phyloP scores from a whole-genome alignment of 768 basidiomycete species.

The Thelephora aurantiotincta region DNA sequence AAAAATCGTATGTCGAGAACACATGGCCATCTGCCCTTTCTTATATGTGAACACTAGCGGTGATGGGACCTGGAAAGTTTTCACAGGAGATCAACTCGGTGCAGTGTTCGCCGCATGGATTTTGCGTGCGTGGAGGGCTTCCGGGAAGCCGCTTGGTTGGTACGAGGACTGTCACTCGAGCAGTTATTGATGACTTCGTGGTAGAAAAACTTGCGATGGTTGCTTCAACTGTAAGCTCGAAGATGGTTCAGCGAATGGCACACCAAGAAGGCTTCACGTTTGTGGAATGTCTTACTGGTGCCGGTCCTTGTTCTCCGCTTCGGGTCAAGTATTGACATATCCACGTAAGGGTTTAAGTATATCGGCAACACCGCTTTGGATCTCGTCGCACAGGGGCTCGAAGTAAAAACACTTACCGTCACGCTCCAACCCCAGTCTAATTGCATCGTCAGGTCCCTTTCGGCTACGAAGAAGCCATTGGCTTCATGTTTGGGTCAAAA shows the following conservation, averaged over 20 bases:
- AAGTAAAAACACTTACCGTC: constrained; percentile 20
- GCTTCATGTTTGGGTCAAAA: constrained; percentile 72
- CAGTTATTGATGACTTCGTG: constrained; percentile 17
- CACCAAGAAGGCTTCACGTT: constrained; percentile 67
- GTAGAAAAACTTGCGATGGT: constrained; percentile 66
- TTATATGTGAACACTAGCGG: not conserved
- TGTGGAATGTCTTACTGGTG: constrained; percentile 75
- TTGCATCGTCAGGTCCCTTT: constrained; percentile 31
- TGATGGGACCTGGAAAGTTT: constrained; percentile 35
- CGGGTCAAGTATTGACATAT: constrained; percentile 3
- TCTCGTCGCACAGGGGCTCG: constrained; percentile 50
- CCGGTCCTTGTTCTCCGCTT: not conserved
- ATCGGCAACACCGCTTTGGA: constrained; percentile 73
- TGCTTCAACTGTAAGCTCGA: constrained; percentile 82
- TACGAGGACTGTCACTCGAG: not conserved
- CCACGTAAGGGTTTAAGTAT: constrained; percentile 66
- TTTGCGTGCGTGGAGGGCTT: constrained; percentile 28
- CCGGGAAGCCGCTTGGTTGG: constrained; percentile 30
- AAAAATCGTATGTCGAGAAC: constrained; percentile 33
- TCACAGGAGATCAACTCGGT: constrained; percentile 82
- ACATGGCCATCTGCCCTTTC: not conserved
- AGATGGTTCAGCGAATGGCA: constrained; percentile 77
- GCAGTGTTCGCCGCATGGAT: constrained; percentile 34
- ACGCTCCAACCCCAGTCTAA: not conserved
- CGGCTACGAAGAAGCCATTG: constrained; percentile 88